phyloP scores from a whole-genome alignment of 148 eudicot species.

The Vaccinium macrocarpon region DNA sequence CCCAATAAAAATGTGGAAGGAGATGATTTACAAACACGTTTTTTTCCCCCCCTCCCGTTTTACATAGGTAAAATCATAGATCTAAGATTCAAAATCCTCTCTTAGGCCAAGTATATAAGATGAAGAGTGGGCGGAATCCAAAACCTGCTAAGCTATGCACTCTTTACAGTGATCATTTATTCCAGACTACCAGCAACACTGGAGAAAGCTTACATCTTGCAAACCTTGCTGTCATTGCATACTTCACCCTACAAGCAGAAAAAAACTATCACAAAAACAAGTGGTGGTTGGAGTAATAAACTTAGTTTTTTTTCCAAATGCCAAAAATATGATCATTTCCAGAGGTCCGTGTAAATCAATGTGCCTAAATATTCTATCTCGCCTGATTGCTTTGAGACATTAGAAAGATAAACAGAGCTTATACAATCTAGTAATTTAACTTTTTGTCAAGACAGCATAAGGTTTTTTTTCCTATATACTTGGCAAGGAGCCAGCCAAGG shows the following conservation, averaged over 20 bases:
- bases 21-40: neutral
- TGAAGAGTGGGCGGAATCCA: neutral
- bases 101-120: neutral
- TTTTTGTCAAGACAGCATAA: neutral
- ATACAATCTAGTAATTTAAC: neutral
- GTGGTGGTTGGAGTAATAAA: neutral
- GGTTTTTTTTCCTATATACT: neutral
- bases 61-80: neutral
- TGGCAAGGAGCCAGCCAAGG: neutral
- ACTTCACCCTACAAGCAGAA: constrained; percentile 44
- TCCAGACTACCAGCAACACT: neutral
- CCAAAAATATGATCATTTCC: neutral
- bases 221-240: constrained; percentile 57
- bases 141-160: neutral
- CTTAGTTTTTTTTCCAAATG: neutral
- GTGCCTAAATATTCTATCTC: neutral
- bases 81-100: neutral
- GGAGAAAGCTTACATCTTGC: constrained; percentile 45
- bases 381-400: neutral
- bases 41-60: neutral
- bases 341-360: neutral
- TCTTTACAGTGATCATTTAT: constrained; percentile 1
- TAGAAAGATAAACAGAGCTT: neutral
- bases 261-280: neutral
- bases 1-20: neutral